Conservation (phyloP, 139 green algal genomes). For the Tetratostichococcus sp. region DNA sequence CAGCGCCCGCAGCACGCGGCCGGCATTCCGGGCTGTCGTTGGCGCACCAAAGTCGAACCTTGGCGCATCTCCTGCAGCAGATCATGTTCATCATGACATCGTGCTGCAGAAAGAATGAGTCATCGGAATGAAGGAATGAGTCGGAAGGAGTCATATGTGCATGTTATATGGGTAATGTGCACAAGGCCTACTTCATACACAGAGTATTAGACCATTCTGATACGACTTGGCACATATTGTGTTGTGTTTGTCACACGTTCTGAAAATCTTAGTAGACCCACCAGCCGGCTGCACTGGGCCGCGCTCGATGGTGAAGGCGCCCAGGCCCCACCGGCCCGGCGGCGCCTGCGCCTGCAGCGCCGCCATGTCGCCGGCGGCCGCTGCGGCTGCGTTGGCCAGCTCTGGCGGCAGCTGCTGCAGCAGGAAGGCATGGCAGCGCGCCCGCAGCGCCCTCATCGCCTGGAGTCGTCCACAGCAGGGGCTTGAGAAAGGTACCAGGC, state of each 20-base stretch:
- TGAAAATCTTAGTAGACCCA: too few species aligned
- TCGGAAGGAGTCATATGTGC: too few species aligned
- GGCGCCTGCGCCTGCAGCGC: background rate
- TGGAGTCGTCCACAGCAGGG: background rate
- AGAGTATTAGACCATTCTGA: too few species aligned
- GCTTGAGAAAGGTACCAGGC: background rate
- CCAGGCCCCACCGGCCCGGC: conserved; percentile 3
- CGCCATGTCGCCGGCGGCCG: conserved; percentile 31
- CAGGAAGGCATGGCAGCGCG: conserved; percentile 48
- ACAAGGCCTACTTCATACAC: too few species aligned
- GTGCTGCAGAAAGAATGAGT: too few species aligned
- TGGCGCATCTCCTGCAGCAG: conserved; percentile 7
- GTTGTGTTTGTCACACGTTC: too few species aligned
- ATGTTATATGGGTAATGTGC: too few species aligned
- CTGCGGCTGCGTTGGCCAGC: conserved; percentile 7
- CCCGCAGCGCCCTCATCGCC: conserved; percentile 33
- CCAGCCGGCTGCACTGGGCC: too few species aligned
- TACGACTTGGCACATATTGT: too few species aligned
- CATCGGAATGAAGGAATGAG: too few species aligned
- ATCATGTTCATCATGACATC: too few species aligned
- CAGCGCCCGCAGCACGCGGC: conserved; percentile 88
- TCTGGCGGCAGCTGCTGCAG: conserved; percentile 46
- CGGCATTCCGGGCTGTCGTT: conserved; percentile 82
- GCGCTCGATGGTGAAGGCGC: background rate
- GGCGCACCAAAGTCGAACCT: conserved; percentile 82